Percentiles rank a stretch among this genome's conserved stretches.
Conservation (phyloP, 2,329 filamentous ascomycete species). For the Boeremia lycopersici region DNA sequence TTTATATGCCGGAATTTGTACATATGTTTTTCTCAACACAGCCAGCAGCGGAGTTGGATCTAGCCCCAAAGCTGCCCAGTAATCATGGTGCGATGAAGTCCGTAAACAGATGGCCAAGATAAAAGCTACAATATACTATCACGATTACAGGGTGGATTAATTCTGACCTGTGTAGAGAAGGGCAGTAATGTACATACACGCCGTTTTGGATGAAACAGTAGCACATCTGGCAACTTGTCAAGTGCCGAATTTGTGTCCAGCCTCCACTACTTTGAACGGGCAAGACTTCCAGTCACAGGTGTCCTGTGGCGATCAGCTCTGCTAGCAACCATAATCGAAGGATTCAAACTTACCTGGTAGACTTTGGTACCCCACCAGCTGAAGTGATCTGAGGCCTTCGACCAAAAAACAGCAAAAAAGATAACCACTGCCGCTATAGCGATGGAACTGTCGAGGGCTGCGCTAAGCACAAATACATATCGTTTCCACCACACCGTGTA, state of each 20-base stretch:
- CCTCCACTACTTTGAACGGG: neutral
- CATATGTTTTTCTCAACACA: no score
- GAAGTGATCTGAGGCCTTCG: neutral
- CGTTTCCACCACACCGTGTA: neutral
- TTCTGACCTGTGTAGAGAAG: no score
- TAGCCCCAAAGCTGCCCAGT: no score
- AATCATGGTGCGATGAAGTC: no score
- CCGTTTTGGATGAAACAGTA: no score
- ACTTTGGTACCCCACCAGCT: neutral
- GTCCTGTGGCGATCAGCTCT: neutral
- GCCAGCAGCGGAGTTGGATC: no score
- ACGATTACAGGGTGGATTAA: no score
- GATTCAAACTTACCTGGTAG: neutral
- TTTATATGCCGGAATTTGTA: no score
- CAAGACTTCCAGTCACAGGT: neutral
- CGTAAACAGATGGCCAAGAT: no score
- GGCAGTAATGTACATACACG: no score
- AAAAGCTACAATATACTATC: no score
- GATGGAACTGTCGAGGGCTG: constrained; percentile 1
- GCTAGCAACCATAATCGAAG: no score
- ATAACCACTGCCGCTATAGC: constrained; percentile 1
- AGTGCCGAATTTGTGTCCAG: neutral
- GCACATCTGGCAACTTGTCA: neutral
- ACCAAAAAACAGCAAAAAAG: constrained; percentile 5
- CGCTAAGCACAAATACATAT: neutral